Evolutionary conservation across 805 yeast genomes (phyloP), one percentile per base, ranked within the genome.

Genomic region (Hemisphaericaspora nanyangensis): DNA sequence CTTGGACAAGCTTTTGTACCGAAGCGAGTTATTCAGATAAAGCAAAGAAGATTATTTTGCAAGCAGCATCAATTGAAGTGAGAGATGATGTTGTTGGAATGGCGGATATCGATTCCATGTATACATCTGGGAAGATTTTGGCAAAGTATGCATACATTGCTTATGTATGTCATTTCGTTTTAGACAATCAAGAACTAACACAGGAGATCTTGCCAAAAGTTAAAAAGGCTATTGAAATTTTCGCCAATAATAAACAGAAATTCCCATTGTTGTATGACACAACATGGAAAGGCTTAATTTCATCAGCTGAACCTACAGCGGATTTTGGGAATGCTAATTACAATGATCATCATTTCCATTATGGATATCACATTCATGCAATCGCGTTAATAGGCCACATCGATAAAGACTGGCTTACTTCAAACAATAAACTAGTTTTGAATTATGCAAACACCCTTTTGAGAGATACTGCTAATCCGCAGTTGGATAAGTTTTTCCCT

Each of bases 111-210:
- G 87, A 87, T 45, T 87, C 96, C 0, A 90, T 90, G 85, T 91
- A 91, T 62, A 80, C 86, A 16, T 76, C 95, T 2, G 99, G 98
- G 10, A 91, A 93, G 58, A 72, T 79, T 19, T 65, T 90, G 35
- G 96, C 89, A 49, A 93, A 90, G 63, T 93, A 85, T 61, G 96
- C 98, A 0, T 84, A 85, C 71, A 74, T 93, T 37, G 69, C 88
- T 11, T 84, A 84, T 46, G 86, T 81, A 8, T 79, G 82, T 28
- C 80, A 83, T 39, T 80, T 71, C 45, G 71, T 91, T 15, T 58
- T 91, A 32, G 56, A 76, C 15, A 84, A 90, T 54, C 54, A 61
- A 0, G 57, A 53, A 1, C 60, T 83, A 39, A 74, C 93, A 1
- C 49, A 57, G 11, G 57, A 58, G 7, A 63, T 85, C 29, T 63